Base-by-base conservation (phyloP, 129 eudicot genomes). In the Mikania micrantha region DNA sequence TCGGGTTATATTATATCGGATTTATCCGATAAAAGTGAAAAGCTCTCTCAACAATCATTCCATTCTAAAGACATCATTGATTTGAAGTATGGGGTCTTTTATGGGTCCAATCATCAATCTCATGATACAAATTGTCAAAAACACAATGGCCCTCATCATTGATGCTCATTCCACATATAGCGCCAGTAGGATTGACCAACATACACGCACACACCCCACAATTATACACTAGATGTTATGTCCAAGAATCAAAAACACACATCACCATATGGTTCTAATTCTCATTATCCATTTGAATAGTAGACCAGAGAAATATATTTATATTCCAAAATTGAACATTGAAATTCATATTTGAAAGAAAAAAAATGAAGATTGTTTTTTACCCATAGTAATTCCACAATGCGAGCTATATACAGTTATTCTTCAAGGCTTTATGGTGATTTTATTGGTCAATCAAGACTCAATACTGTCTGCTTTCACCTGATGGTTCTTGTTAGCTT, bases 401-500 rank as follows among this genome's bases (percentile, higher is more conserved):
- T 53, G 69, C 77, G 44, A 56, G 64, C 70, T 56, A 60, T 60
- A 47, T 63, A 76, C 80, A 76, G 25, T 34, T 42, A 59, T 69
- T 47, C 69, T 5, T 40, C 78, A 72, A 39, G 27, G 50, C 77
- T 61, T 48, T 59, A 19, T 17, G 44, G 60, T 45, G 39, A 60
- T 41, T 58, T 13, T 42, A 19, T 72, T 24, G 53, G 36, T 42
- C 39, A 65, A 67, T 41, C 42, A 17, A 16, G 16, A 38, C 10
- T 28, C 54, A 22, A 54, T 35, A 65, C 9, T 39, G 22, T 17
- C 58, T 70, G 50, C 0, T 25, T 73, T 78, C 74, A 82, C 50
- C 82, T 70, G 9, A 75, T 75, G 22, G 87, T 78, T 75, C 87
- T 66, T 22, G 87, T 82, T 45, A 82, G 79, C 79, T 82, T 82